Conservation (phyloP, 345 rosid genomes). For the Rhodamnia argentea region DNA sequence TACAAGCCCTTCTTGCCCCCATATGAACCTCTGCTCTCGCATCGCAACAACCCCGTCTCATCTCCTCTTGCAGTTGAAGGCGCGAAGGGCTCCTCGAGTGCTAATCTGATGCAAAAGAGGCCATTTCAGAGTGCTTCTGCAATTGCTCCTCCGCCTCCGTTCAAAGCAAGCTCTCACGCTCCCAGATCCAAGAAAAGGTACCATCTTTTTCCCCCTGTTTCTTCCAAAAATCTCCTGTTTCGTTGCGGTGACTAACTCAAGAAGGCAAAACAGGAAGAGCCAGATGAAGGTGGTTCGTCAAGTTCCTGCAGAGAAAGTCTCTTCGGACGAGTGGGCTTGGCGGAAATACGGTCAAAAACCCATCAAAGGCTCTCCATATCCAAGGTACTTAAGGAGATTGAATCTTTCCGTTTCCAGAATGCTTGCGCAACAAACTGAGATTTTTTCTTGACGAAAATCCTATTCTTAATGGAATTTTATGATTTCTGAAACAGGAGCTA, state of each 20-base stretch:
- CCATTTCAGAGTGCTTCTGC: not conserved
- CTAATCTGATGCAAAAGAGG: not conserved
- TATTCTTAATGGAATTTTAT: not conserved
- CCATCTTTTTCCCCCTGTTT: not conserved
- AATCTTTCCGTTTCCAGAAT: not conserved
- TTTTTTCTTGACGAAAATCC: not conserved
- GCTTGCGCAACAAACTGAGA: not conserved
- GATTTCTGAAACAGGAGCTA: slow-evolving; percentile 46
- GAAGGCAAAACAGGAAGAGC: slow-evolving; percentile 44
- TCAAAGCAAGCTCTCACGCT: not conserved
- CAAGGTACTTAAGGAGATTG: slow-evolving; percentile 31
- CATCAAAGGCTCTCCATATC: slow-evolving; percentile 94
- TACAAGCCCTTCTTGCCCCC: slow-evolving; percentile 51
- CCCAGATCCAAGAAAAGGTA: not conserved
- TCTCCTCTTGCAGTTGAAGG: slow-evolving; percentile 15
- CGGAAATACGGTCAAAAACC: slow-evolving; percentile 95
- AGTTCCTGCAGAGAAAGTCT: slow-evolving; percentile 65
- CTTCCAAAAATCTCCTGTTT: not conserved
- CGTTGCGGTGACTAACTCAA: not conserved
- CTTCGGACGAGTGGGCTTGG: slow-evolving; percentile 97
- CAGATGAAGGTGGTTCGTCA: slow-evolving; percentile 71
- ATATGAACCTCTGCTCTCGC: slow-evolving; percentile 18
- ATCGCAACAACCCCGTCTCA: slow-evolving; percentile 19
- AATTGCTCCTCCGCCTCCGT: not conserved
- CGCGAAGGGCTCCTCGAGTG: not conserved